phyloP scores from a whole-genome alignment of 2,329 filamentous ascomycete species.

The Pyrenochaeta sp. region DNA sequence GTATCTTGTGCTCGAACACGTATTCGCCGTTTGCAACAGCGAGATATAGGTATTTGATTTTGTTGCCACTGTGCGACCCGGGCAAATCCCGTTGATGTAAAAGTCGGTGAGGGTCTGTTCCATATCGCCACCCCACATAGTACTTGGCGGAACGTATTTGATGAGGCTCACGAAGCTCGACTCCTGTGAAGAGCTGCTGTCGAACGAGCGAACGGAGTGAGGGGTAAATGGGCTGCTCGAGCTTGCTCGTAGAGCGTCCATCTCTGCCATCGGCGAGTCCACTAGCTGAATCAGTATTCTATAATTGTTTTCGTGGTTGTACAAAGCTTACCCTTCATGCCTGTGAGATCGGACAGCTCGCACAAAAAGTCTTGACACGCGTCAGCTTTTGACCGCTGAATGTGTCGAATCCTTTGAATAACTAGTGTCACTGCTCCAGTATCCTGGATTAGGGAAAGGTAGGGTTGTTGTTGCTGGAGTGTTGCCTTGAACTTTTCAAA shows the following conservation, averaged over 20 bases:
- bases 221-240: conserved; percentile 39
- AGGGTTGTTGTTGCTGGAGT: conserved; percentile 38
- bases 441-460: conserved; percentile 39
- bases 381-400: conserved; percentile 44
- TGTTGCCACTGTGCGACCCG: conserved; percentile 37
- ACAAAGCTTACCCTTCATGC: conserved; percentile 34
- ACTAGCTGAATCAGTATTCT: conserved; percentile 28
- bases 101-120: conserved; percentile 43
- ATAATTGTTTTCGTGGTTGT: neutral
- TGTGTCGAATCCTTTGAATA: conserved; percentile 43
- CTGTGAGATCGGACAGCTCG: conserved; percentile 43
- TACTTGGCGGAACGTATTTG: conserved; percentile 37
- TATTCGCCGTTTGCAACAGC: conserved; percentile 32
- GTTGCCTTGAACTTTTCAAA: conserved; percentile 45
- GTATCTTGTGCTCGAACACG: conserved; percentile 40
- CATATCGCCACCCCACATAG: conserved; percentile 31
- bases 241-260: conserved; percentile 30
- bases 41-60: conserved; percentile 40
- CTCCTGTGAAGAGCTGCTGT: conserved; percentile 37
- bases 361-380: conserved; percentile 46
- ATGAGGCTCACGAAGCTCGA: conserved; percentile 35
- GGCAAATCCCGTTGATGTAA: conserved; percentile 43
- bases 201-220: conserved; percentile 33
- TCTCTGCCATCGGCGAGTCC: conserved; percentile 36
- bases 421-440: conserved; percentile 34